Percentiles rank a stretch among this genome's conserved stretches.
phyloP scores from a whole-genome alignment of 1,139 yeast species.

The Geotrichum citri-aurantii region DNA sequence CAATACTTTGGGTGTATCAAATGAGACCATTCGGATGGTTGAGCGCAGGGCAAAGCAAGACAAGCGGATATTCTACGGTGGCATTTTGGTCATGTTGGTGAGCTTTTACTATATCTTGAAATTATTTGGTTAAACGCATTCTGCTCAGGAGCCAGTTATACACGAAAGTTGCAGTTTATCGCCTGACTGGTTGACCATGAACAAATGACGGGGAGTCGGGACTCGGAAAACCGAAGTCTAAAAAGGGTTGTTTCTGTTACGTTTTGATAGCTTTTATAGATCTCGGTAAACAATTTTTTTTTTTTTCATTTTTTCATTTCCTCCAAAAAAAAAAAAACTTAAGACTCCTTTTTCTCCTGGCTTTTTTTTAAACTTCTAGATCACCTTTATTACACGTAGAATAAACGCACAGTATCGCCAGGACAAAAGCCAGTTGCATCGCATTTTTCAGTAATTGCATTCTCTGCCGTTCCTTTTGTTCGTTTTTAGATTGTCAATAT shows the following conservation, averaged over 20 bases:
- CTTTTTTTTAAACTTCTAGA: not conserved
- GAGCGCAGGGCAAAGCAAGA: slow-evolving; percentile 86
- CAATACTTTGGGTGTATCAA: slow-evolving; percentile 79
- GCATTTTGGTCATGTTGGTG: slow-evolving; percentile 56
- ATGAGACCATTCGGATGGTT: slow-evolving; percentile 73
- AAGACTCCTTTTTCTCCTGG: not conserved
- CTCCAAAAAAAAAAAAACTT: not conserved
- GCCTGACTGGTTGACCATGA: not conserved
- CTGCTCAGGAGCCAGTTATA: not conserved
- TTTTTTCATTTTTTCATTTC: not conserved
- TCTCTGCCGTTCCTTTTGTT: not conserved
- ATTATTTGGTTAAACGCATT: slow-evolving; percentile 48
- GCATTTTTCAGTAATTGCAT: not conserved
- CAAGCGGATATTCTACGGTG: slow-evolving; percentile 80
- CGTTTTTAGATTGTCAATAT: not conserved
- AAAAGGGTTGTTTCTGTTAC: not conserved
- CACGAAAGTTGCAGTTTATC: not conserved
- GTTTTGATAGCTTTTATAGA: not conserved
- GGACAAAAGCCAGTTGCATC: not conserved
- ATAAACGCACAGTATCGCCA: not conserved
- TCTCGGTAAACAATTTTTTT: not conserved
- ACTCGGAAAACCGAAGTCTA: not conserved
- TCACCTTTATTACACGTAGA: not conserved
- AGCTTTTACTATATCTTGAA: slow-evolving; percentile 65
- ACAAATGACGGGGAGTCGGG: not conserved